Conservation (phyloP, 2,329 filamentous ascomycete genomes). For the Alternaria panax region DNA sequence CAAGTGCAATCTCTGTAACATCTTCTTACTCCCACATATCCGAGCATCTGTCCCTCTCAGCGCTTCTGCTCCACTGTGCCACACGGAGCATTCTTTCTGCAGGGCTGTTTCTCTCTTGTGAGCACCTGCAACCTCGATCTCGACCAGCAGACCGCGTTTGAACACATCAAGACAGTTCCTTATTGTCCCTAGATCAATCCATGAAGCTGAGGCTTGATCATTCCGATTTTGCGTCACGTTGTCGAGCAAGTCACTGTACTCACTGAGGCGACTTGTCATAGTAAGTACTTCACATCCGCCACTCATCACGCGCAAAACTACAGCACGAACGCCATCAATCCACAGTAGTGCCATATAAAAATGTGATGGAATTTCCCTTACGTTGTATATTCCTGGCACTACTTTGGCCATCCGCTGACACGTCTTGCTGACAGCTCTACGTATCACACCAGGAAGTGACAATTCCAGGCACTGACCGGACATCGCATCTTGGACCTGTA, state of each 20-base stretch:
- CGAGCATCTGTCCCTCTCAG: neutral
- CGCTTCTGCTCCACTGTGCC: constrained; percentile 23
- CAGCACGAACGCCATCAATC: neutral
- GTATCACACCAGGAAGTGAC: neutral
- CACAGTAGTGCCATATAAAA: neutral
- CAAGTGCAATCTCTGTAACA: constrained; percentile 4
- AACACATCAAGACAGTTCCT: neutral
- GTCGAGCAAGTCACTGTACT: constrained; percentile 30
- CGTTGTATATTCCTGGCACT: constrained; percentile 8
- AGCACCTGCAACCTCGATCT: constrained; percentile 19
- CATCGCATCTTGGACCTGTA: constrained; percentile 13
- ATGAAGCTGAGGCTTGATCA: constrained; percentile 28
- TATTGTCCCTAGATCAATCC: constrained; percentile 7
- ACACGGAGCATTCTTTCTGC: constrained; percentile 43
- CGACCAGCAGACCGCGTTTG: constrained; percentile 8
- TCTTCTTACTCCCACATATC: constrained; percentile 4
- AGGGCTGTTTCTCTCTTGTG: constrained; percentile 30
- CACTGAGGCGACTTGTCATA: constrained; percentile 23
- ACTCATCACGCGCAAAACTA: constrained; percentile 2
- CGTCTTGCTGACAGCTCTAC: constrained; percentile 23
- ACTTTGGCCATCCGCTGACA: constrained; percentile 22
- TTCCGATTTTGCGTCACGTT: constrained; percentile 22
- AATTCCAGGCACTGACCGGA: neutral
- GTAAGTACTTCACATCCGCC: constrained; percentile 32
- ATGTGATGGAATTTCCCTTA: neutral